Evolutionary conservation across 176 grass and related monocot species (phyloP), one percentile per base, ranked within the genome.

Genomic region (Rhynchospora tenuis): DNA sequence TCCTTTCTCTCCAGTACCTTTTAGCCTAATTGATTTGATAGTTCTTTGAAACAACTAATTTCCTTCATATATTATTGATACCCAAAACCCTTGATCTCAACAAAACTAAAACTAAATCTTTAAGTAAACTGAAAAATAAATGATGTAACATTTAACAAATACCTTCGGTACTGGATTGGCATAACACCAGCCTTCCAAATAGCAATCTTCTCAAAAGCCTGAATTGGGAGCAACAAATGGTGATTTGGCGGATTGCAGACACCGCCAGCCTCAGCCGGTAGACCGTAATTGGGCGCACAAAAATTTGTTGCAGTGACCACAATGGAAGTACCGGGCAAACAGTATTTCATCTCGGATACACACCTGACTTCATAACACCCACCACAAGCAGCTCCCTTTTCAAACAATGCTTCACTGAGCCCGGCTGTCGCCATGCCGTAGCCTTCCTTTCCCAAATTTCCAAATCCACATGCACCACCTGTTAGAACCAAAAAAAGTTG

Each of bases 111-210:
- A 59, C n/a, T 71, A 71, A 71, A 31, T 7, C 5, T 81, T 61
- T 15, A 44, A 12, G 78, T 22, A 57, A 15, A 22, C 7, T 22
- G 15, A 80, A 80, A 58, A 2, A 58, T 45, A 80, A 38, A 38
- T 11, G 4, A 59, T 29, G n/a, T 22, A 69, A 2, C 28, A 89
- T 79, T 22, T 63, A 50, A 85, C 14, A 19, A 73, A 24, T 87
- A 99, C 96, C 96, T 88, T 61, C 96, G 91, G 83, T 95, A 99
- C 84, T 99, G 93, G 87, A 99, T 90, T 38, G 96, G 96, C 91
- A 99, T 95, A 76, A 99, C 86, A 83, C 96, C 96, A 52, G 96
- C 96, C 86, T 99, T 99, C 96, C 96, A 99, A 85, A 95, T 92
- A 38, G 96, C 96, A 74, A 99, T 99, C 88, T 99, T 99, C 84